A percentile compares a stretch with the other conserved stretches of the same genome.
Conservation (phyloP, 805 yeast genomes). For the Pichia scutulata region DNA sequence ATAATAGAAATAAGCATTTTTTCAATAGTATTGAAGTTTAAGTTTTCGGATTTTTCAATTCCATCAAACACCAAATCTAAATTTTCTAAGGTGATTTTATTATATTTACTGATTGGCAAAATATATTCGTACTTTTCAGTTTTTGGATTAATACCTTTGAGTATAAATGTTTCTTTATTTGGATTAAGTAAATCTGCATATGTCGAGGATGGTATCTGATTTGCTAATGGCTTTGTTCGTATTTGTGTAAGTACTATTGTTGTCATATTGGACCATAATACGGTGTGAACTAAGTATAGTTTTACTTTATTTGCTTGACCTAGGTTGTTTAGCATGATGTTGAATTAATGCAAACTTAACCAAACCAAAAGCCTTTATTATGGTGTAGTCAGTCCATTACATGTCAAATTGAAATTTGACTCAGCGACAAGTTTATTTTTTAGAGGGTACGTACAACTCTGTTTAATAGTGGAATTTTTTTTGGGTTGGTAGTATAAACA, state of each 20-base stretch:
- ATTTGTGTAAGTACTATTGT: neutral
- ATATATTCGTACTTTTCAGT: conserved; percentile 23
- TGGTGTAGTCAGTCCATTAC: neutral
- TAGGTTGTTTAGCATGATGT: conserved; percentile 7
- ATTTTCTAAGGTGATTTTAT: conserved; percentile 30
- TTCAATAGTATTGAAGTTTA: conserved; percentile 26
- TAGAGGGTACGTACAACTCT: neutral
- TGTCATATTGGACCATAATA: conserved; percentile 32
- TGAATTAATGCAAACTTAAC: neutral
- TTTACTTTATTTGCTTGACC: conserved; percentile 30
- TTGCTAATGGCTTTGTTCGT: neutral
- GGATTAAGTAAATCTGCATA: neutral
- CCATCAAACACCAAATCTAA: conserved; percentile 35
- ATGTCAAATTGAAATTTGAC: neutral
- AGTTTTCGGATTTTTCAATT: conserved; percentile 12
- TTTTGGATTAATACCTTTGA: conserved; percentile 10
- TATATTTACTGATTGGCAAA: conserved; percentile 28
- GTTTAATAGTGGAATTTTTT: neutral
- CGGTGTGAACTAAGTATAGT: conserved; percentile 37
- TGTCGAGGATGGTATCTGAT: neutral
- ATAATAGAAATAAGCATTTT: conserved; percentile 48
- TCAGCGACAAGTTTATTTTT: neutral
- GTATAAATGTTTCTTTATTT: neutral
- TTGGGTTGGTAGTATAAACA: neutral
- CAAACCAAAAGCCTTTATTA: neutral